Base-by-base conservation (phyloP, 2,329 filamentous ascomycete genomes). In the Aspergillus costaricaensis region DNA sequence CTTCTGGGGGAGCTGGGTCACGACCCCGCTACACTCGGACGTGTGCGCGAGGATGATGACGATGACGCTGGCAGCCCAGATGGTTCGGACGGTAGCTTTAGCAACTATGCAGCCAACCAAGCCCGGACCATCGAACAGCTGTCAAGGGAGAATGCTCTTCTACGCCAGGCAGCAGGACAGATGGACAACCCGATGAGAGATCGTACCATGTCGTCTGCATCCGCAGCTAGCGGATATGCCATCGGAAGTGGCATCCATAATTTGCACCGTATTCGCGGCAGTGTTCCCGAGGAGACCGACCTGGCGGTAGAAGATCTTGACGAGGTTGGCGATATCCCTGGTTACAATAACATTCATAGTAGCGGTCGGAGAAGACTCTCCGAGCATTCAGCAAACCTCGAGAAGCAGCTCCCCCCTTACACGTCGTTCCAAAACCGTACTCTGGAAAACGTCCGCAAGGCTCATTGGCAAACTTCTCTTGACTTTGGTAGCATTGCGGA, bases 391-490 rank as follows among this genome's bases (percentile, higher is more conserved):
- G 68, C 65, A 63, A 78, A 77, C 62, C 63, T 77, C 5, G 79
- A 80, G 56, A 74, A 74, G 59, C 78, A 79, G 61, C 72, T 77
- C 48, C 65, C 76, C 3, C 67, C 72, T 0, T 72, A 77, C 53
- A 66, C 68, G 36, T 65, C 77, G 12, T 63, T 76, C 32, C 80
- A 82, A 57, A 79, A 79, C 57, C 77, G 79, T 57, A 71, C 73
- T 10, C 65, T 81, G 15, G 80, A 82, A 14, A 80, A 74, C 67
- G 70, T 79, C 51, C 77, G 78, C 58, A 80, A 80, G 67, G 77
- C 76, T 47, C 79, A 82, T 58, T 83, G 81, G 81, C 80, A 82
- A 62, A 82, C 80, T 15, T 80, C 79, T 4, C 76, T 82, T 27
- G 80, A 79, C 12, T 82, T 82, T 66, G 78, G 79, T 25, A 72